Conservation (phyloP, 2,329 filamentous ascomycete genomes). For the Didymella lethalis region DNA sequence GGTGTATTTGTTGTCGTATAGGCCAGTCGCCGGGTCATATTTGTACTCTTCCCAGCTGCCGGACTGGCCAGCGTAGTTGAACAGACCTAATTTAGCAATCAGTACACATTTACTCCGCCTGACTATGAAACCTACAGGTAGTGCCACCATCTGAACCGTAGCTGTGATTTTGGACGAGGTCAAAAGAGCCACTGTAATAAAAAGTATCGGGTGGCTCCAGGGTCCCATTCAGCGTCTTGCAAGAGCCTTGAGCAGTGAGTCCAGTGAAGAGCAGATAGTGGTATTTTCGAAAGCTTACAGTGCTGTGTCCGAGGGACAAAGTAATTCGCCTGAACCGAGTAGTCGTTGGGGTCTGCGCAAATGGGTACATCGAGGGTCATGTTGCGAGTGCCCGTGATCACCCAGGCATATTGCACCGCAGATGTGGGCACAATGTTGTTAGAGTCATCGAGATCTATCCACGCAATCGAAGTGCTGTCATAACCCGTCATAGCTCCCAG, state of each 20-base stretch:
- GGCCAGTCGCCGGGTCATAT: neutral
- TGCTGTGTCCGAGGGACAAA: neutral
- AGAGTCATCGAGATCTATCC: slow-evolving; percentile 35
- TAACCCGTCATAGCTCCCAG: slow-evolving; percentile 49
- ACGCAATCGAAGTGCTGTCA: slow-evolving; percentile 37
- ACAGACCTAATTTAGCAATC: slow-evolving; percentile 8
- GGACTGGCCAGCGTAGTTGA: slow-evolving; percentile 15
- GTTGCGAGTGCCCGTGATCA: slow-evolving; percentile 23
- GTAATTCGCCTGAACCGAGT: neutral
- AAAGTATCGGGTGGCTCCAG: slow-evolving; percentile 15
- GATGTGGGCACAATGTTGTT: slow-evolving; percentile 40
- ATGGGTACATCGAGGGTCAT: slow-evolving; percentile 22
- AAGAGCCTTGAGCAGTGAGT: slow-evolving; percentile 27
- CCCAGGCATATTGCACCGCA: slow-evolving; percentile 14
- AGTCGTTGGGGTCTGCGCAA: slow-evolving; percentile 10
- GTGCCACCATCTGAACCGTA: neutral
- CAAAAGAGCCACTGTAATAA: neutral
- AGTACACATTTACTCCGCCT: neutral
- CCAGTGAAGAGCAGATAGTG: neutral
- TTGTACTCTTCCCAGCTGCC: neutral
- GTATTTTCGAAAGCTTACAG: neutral
- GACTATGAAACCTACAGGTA: neutral
- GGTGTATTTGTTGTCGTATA: neutral
- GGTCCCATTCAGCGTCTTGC: slow-evolving; percentile 33
- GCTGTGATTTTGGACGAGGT: neutral